These are phyloP conservation scores for Tetradesmus obliquus DNA, from an alignment of 139 green algal species.

Conservation along the genomic window DNA sequence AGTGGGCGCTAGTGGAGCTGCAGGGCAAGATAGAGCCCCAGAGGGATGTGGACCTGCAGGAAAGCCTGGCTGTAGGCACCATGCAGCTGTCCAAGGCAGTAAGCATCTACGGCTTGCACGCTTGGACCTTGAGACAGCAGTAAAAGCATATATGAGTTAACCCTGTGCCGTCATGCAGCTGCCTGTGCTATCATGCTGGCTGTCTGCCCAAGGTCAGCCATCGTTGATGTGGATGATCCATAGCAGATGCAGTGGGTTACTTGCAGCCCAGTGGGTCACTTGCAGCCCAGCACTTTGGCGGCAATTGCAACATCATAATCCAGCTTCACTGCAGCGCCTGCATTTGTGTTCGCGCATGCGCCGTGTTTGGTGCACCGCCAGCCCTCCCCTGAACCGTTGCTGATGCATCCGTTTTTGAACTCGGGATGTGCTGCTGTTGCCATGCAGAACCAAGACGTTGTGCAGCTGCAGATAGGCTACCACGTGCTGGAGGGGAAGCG, in stretches of 20 bases:
- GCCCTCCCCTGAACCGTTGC: too few species aligned
- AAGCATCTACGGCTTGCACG: not conserved
- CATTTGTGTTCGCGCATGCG: too few species aligned
- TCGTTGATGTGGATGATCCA: too few species aligned
- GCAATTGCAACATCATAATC: too few species aligned
- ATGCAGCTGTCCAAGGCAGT: conserved; percentile 42
- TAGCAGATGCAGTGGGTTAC: too few species aligned
- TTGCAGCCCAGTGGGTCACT: too few species aligned
- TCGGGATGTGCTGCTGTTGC: not conserved
- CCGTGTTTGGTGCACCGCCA: too few species aligned
- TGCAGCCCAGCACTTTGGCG: too few species aligned
- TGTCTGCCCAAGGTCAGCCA: not conserved
- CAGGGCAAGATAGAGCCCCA: conserved; percentile 58
- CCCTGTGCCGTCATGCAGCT: not conserved
- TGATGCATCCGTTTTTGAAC: too few species aligned
- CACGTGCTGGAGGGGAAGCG: conserved; percentile 86
- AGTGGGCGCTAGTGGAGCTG: conserved; percentile 66
- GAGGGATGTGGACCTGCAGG: not conserved
- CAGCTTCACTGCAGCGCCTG: too few species aligned
- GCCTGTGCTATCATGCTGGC: too few species aligned
- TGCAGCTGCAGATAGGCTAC: conserved; percentile 84
- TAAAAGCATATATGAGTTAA: too few species aligned
- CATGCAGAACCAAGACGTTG: conserved; percentile 58
- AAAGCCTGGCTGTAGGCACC: conserved; percentile 33
- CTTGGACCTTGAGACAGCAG: not conserved